Percentiles rank a stretch among this genome's conserved stretches.
Evolutionary conservation across 2,329 filamentous ascomycete genomes (phyloP).

Genomic region (Penicillium sclerotigenum): DNA sequence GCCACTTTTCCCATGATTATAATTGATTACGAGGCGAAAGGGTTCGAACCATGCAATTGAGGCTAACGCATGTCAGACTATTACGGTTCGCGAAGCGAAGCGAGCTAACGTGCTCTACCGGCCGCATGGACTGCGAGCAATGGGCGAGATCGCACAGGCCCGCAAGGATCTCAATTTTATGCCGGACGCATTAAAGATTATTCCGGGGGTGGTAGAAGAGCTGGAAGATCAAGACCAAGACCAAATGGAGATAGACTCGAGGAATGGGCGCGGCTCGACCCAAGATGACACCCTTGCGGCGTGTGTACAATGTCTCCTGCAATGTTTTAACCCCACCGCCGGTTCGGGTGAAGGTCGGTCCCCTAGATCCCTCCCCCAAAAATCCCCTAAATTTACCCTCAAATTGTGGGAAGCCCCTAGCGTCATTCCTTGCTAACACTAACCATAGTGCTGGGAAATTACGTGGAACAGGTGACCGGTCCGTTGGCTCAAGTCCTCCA

Average conservation of each 20-base stretch:
- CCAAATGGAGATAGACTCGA: slow-evolving; percentile 66
- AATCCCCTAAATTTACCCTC: background rate
- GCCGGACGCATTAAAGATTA: slow-evolving; percentile 62
- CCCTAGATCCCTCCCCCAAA: background rate
- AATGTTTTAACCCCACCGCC: slow-evolving; percentile 35
- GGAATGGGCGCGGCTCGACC: slow-evolving; percentile 30
- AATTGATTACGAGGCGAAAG: background rate
- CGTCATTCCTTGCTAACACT: slow-evolving; percentile 26
- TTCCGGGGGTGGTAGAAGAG: slow-evolving; percentile 61
- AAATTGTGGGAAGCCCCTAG: slow-evolving; percentile 14
- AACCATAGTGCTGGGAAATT: slow-evolving; percentile 30
- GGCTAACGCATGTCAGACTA: slow-evolving; percentile 46
- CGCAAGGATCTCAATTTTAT: slow-evolving; percentile 69
- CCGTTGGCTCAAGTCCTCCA: slow-evolving; percentile 31
- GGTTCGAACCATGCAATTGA: background rate
- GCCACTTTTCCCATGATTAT: background rate
- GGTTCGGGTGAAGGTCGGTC: slow-evolving; percentile 27
- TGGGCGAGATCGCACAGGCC: slow-evolving; percentile 69
- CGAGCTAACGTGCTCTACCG: slow-evolving; percentile 84
- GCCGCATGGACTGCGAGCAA: slow-evolving; percentile 66
- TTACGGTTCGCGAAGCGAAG: slow-evolving; percentile 81
- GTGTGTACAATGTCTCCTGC: slow-evolving; percentile 38
- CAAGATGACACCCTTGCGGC: slow-evolving; percentile 39
- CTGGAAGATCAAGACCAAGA: slow-evolving; percentile 49
- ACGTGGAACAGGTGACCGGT: slow-evolving; percentile 30